Conservation (phyloP, 345 rosid genomes). For the Eucalyptus regnans region DNA sequence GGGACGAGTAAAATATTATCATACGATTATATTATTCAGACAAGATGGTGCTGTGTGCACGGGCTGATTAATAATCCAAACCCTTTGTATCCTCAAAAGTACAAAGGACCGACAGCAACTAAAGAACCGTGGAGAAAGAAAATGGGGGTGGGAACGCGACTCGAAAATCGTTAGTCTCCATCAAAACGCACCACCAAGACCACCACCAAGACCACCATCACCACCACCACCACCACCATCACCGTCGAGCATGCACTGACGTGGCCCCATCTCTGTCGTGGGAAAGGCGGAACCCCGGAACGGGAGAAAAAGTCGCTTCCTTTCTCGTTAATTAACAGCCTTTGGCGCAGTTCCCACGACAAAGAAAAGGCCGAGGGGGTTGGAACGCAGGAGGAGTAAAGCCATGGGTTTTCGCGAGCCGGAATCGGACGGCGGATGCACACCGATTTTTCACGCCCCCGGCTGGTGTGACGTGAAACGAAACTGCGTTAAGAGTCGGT, state of each 20-base stretch:
- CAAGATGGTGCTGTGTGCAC: not conserved
- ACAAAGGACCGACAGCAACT: not conserved
- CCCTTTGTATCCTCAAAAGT: not conserved
- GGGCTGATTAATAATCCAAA: not conserved
- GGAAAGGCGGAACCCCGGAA: not conserved
- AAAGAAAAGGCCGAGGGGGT: not conserved
- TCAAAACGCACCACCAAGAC: not conserved
- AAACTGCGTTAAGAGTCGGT: not conserved
- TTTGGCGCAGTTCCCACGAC: not conserved
- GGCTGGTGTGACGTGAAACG: not conserved
- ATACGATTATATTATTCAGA: not conserved
- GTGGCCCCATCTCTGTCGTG: not conserved
- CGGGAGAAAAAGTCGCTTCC: not conserved
- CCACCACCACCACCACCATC: not conserved
- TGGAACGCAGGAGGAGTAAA: not conserved
- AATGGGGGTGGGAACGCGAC: not conserved
- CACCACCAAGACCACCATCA: not conserved
- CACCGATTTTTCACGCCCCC: not conserved
- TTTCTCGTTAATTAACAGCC: not conserved
- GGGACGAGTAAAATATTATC: too few species aligned
- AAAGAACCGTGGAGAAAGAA: not conserved
- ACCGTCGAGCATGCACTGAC: not conserved
- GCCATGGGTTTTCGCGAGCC: not conserved
- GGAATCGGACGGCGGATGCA: not conserved
- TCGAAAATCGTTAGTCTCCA: not conserved